These are phyloP conservation scores for Pestalotiopsis sp. DNA, from an alignment of 2,329 filamentous ascomycete genomes.

Conservation along the genomic window DNA sequence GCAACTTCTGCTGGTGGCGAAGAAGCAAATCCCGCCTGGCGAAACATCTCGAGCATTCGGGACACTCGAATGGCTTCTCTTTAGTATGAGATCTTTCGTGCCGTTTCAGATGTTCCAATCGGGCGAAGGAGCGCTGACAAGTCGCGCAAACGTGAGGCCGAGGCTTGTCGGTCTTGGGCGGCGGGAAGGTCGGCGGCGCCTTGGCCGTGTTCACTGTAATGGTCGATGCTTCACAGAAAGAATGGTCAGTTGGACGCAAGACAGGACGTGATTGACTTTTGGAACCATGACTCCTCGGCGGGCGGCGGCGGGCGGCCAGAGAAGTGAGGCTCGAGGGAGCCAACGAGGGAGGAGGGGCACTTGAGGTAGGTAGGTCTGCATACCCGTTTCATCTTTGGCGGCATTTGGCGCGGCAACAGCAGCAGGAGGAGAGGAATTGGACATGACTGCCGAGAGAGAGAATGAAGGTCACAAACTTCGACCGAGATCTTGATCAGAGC, in stretches of 20 bases:
- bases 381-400: constrained; percentile 14
- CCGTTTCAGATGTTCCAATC: constrained; percentile 93
- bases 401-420: constrained; percentile 12
- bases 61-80: constrained; percentile 98
- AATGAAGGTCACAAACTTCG: background rate
- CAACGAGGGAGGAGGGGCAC: constrained; percentile 8
- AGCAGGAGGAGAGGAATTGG: constrained; percentile 12
- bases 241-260: background rate
- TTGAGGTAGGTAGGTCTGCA: background rate
- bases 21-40: constrained; percentile 89
- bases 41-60: constrained; percentile 92
- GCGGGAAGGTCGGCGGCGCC: constrained; percentile 57
- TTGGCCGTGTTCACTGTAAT: constrained; percentile 40
- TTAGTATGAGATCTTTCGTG: constrained; percentile 76
- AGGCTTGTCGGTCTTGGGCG: constrained; percentile 96
- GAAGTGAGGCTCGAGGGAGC: background rate
- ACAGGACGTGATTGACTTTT: background rate
- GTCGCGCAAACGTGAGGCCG: constrained; percentile 92
- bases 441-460: constrained; percentile 10
- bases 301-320: background rate
- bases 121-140: constrained; percentile 89
- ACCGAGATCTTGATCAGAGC: background rate
- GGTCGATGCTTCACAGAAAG: constrained; percentile 9
- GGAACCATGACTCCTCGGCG: background rate
- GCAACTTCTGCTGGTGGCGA: constrained; percentile 96